These are phyloP conservation scores for Phaseolus coccineus DNA, from an alignment of 331 rosid species.

Conservation along the genomic window DNA sequence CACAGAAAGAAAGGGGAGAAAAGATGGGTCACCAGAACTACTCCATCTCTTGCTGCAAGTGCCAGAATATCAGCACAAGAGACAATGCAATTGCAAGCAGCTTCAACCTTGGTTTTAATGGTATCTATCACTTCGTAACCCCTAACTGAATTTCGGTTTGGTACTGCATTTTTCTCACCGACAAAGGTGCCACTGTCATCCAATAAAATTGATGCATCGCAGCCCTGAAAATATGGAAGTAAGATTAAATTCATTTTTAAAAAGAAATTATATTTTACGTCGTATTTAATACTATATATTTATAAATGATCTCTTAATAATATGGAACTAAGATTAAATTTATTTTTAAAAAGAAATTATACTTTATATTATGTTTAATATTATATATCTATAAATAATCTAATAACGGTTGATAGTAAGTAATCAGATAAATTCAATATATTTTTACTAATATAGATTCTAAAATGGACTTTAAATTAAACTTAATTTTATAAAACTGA, in stretches of 20 bases:
- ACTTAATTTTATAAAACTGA: too few species aligned
- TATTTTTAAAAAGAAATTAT: too few species aligned
- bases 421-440: too few species aligned
- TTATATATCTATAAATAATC: too few species aligned
- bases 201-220: slow-evolving; percentile 74
- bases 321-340: too few species aligned
- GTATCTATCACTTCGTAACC: slow-evolving; percentile 80
- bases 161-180: slow-evolving; percentile 76
- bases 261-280: too few species aligned
- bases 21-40: slow-evolving; percentile 49
- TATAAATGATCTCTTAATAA: too few species aligned
- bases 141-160: slow-evolving; percentile 63
- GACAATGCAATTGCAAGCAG: slow-evolving; percentile 68
- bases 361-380: too few species aligned
- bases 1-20: background rate
- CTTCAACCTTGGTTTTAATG: slow-evolving; percentile 72
- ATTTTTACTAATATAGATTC: too few species aligned
- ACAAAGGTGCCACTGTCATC: slow-evolving; percentile 67
- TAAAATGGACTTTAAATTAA: too few species aligned
- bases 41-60: slow-evolving; percentile 80
- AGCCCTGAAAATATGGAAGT: slow-evolving; percentile 57
- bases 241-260: background rate
- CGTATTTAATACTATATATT: too few species aligned
- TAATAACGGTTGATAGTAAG: too few species aligned
- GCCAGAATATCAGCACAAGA: slow-evolving; percentile 93